phyloP scores from a whole-genome alignment of 2,329 filamentous ascomycete species.

The Pyrenophora teres region DNA sequence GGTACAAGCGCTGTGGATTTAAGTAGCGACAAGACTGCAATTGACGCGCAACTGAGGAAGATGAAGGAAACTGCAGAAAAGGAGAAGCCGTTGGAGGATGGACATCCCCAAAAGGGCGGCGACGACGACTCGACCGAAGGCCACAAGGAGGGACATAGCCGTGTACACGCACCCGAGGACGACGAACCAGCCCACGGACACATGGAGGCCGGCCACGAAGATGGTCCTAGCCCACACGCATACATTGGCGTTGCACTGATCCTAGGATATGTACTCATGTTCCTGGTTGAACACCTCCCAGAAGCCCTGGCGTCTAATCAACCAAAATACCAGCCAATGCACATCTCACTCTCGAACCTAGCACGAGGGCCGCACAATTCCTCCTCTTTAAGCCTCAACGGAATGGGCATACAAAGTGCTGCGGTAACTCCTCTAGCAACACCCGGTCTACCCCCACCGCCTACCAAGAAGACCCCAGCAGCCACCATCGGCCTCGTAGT shows the following conservation, averaged over 20 bases:
- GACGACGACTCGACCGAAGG: slow-evolving; percentile 48
- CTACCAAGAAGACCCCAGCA: slow-evolving; percentile 35
- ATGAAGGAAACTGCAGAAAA: slow-evolving; percentile 33
- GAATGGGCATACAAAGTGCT: slow-evolving; percentile 31
- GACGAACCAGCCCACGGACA: slow-evolving; percentile 53
- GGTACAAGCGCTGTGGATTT: slow-evolving; percentile 28
- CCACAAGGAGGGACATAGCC: slow-evolving; percentile 45
- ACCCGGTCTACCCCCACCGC: slow-evolving; percentile 44
- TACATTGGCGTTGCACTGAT: slow-evolving; percentile 88
- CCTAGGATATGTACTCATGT: slow-evolving; percentile 93
- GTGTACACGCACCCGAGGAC: slow-evolving; percentile 40
- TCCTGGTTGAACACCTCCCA: slow-evolving; percentile 73
- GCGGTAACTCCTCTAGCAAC: slow-evolving; percentile 36
- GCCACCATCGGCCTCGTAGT: slow-evolving; percentile 93
- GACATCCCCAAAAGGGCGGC: slow-evolving; percentile 41
- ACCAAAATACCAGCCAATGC: slow-evolving; percentile 70
- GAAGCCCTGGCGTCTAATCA: slow-evolving; percentile 55
- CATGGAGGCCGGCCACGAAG: slow-evolving; percentile 46
- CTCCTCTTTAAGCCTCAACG: slow-evolving; percentile 44
- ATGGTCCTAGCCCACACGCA: slow-evolving; percentile 60
- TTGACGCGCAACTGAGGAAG: slow-evolving; percentile 28
- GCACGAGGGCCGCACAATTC: slow-evolving; percentile 56
- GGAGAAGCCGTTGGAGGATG: slow-evolving; percentile 24
- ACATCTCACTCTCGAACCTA: slow-evolving; percentile 87
- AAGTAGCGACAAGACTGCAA: slow-evolving; percentile 26